Conservation (phyloP, 108 stramenopile species). For the Nitzschia sp. region DNA sequence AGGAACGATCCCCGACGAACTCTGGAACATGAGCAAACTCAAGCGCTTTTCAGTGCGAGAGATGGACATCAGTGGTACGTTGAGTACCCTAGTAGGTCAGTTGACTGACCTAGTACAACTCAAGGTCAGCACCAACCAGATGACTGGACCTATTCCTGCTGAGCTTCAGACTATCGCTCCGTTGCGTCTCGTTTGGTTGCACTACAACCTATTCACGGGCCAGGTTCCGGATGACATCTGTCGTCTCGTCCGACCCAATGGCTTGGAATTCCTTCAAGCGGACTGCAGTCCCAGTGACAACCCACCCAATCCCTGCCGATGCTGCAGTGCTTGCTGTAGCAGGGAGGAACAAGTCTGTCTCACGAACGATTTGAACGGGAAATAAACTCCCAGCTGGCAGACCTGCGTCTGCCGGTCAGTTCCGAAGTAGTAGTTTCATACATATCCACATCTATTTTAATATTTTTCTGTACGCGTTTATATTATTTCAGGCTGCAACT, state of each 20-base stretch:
- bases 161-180: constrained; percentile 24
- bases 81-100: constrained; percentile 13
- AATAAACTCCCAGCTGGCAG: too few relatives aligned
- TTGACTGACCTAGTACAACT: constrained; percentile 21
- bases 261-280: constrained; percentile 11
- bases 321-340: constrained; percentile 31
- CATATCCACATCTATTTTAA: too few relatives aligned
- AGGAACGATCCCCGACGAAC: constrained; percentile 23
- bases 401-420: too few relatives aligned
- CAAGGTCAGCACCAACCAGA: constrained; percentile 28
- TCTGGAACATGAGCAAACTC: constrained; percentile 15
- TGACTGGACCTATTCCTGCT: constrained; percentile 36
- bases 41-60: neutral
- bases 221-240: constrained; percentile 12
- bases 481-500: too few relatives aligned
- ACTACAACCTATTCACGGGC: constrained; percentile 18
- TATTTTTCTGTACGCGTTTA: too few relatives aligned
- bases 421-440: too few relatives aligned
- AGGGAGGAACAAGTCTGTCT: constrained; percentile 3
- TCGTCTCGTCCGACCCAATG: neutral
- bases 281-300: constrained; percentile 24
- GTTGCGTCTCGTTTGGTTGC: constrained; percentile 17
- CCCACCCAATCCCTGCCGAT: constrained; percentile 14
- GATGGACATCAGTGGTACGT: constrained; percentile 15
- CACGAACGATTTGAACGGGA: neutral